Percentiles rank a stretch among this genome's conserved stretches.
Conservation (phyloP, 1,139 yeast species). For the Suhomyces maxii region DNA sequence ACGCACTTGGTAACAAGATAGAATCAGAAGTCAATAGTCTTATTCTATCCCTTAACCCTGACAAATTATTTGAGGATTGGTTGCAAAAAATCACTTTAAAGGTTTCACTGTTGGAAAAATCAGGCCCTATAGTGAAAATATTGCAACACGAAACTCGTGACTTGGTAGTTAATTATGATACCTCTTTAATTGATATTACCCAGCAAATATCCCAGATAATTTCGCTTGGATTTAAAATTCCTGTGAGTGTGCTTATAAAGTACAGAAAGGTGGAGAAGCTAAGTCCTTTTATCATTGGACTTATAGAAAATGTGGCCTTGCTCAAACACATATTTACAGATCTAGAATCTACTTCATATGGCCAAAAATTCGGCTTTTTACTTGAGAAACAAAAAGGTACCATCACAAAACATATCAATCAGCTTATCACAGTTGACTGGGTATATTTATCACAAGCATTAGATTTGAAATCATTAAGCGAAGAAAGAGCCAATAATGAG, state of each 20-base stretch:
- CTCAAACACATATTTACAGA: constrained; percentile 31
- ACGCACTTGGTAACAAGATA: constrained; percentile 70
- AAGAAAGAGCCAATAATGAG: constrained; percentile 16
- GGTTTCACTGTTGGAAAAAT: constrained; percentile 17
- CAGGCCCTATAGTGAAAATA: constrained; percentile 42
- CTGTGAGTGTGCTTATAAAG: constrained; percentile 36
- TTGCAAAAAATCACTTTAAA: constrained; percentile 17
- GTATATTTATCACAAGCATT: constrained; percentile 50
- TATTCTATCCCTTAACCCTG: constrained; percentile 45
- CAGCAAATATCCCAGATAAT: constrained; percentile 56
- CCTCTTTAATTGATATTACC: constrained; percentile 41
- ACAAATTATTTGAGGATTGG: constrained; percentile 52
- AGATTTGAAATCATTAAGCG: constrained; percentile 32
- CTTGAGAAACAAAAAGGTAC: constrained; percentile 38
- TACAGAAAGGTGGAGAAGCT: constrained; percentile 48
- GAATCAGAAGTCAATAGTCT: constrained; percentile 50
- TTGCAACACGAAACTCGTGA: constrained; percentile 13
- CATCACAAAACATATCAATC: constrained; percentile 25
- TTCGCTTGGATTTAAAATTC: constrained; percentile 59
- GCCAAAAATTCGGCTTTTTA: constrained; percentile 44
- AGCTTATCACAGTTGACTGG: constrained; percentile 52
- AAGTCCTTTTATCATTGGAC: constrained; percentile 57
- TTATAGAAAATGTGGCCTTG: constrained; percentile 44
- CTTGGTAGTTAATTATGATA: constrained; percentile 53
- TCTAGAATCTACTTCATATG: constrained; percentile 19